These are phyloP conservation scores for Escovopsis weberi DNA, from an alignment of 2,329 filamentous ascomycete genomes.

Conservation along the genomic window DNA sequence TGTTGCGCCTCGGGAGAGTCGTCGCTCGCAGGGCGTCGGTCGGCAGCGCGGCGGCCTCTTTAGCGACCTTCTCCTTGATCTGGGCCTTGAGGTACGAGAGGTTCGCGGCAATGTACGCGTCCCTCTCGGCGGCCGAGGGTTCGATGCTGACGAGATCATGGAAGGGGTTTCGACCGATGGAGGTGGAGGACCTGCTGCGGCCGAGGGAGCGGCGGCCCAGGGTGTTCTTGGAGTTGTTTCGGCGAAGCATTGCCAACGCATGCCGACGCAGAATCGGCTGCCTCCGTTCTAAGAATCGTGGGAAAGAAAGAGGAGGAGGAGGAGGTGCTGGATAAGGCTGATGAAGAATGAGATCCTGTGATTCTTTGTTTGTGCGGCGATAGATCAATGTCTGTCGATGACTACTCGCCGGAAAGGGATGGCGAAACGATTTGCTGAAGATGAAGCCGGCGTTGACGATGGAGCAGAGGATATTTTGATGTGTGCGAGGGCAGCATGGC, in stretches of 20 bases:
- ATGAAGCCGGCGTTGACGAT: background rate
- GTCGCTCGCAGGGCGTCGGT: slow-evolving; percentile 13
- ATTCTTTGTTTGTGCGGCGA: background rate
- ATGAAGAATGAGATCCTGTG: background rate
- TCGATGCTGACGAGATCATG: slow-evolving; percentile 32
- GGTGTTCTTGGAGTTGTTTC: slow-evolving; percentile 30
- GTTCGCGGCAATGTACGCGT: slow-evolving; percentile 47
- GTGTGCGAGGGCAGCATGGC: no score
- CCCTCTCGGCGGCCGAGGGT: slow-evolving; percentile 34
- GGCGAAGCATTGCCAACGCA: slow-evolving; percentile 29
- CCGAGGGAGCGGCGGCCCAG: slow-evolving; percentile 26
- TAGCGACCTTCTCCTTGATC: slow-evolving; percentile 24
- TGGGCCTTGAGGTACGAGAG: slow-evolving; percentile 43
- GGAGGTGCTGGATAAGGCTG: background rate
- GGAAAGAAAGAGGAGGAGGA: background rate
- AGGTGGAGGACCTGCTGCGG: slow-evolving; percentile 40
- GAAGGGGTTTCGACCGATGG: slow-evolving; percentile 25
- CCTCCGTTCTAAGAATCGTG: no score
- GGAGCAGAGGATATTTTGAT: background rate
- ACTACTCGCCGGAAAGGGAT: background rate
- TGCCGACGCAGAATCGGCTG: no score
- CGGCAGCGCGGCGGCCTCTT: slow-evolving; percentile 6
- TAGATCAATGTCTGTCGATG: background rate
- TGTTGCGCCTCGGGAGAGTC: slow-evolving; percentile 10
- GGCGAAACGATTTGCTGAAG: background rate